Evolutionary conservation across 768 basidiomycete genomes (phyloP).

Genomic region (Mycena maculata): DNA sequence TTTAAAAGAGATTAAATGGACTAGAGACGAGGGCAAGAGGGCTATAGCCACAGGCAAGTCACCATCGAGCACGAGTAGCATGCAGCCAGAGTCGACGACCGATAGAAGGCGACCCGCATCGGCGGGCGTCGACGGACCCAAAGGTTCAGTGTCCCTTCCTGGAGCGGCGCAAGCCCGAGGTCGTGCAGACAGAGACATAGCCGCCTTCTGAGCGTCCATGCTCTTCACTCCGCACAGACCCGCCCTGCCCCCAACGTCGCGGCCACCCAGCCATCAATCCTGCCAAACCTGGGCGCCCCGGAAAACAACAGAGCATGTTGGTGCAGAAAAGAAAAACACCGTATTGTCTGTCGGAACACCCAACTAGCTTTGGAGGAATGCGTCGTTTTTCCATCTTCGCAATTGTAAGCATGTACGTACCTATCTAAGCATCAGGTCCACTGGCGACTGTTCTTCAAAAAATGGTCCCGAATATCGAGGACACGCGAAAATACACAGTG

Average conservation of each 20-base stretch:
- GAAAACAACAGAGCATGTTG: not conserved
- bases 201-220: no score
- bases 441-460: conserved; percentile 3
- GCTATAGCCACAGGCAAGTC: not conserved
- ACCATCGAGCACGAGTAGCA: conserved; percentile 1
- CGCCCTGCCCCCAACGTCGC: no score
- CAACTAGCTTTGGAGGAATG: conserved; percentile 1
- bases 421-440: conserved; percentile 1
- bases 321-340: not conserved
- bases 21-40: not conserved
- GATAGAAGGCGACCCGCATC: not conserved
- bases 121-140: not conserved
- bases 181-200: no score
- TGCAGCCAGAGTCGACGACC: not conserved
- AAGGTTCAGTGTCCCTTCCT: not conserved
- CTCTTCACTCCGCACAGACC: no score
- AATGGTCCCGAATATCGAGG: conserved; percentile 5
- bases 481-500: not conserved
- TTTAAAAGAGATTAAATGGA: not conserved
- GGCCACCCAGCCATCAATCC: no score
- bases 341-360: conserved; percentile 3
- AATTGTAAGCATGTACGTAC: not conserved
- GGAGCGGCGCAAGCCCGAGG: no score
- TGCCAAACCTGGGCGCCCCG: not conserved
- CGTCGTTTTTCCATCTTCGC: not conserved